Evolutionary conservation across 2,329 filamentous ascomycete genomes (phyloP).

Genomic region (Penicillium sp.): DNA sequence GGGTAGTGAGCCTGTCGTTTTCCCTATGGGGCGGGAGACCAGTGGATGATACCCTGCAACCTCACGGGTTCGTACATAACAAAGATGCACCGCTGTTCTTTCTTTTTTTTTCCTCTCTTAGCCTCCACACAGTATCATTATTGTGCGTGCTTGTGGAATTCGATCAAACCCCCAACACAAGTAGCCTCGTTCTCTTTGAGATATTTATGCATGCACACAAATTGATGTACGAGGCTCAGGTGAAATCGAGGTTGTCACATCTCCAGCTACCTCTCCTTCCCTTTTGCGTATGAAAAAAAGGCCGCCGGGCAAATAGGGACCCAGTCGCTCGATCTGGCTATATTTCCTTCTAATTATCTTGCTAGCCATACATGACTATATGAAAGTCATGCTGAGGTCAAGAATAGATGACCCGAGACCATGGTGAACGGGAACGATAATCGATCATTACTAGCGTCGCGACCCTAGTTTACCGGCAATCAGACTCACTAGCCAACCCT

Average conservation of each 20-base stretch:
- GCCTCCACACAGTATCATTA: not conserved
- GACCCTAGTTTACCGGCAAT: not conserved
- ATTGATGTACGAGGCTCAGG: not conserved
- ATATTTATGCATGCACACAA: not conserved
- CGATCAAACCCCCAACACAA: not conserved
- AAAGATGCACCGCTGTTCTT: not conserved
- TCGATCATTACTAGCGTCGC: not conserved
- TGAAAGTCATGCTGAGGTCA: not conserved
- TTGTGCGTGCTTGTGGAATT: too few relatives aligned
- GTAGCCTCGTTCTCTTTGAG: not conserved
- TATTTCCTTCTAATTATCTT: not conserved
- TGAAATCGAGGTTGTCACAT: conserved; percentile 9
- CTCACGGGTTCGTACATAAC: not conserved
- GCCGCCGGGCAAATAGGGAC: not conserved
- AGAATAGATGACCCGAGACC: not conserved
- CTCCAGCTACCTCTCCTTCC: not conserved
- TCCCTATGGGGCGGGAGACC: not conserved
- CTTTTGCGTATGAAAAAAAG: not conserved
- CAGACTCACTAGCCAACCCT: not conserved
- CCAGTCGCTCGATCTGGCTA: not conserved
- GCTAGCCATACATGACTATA: not conserved
- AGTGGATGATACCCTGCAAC: not conserved
- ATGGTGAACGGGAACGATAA: not conserved
- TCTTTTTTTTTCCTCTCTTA: not conserved
- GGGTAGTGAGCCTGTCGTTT: not conserved